Evolutionary conservation across 2,329 filamentous ascomycete species (phyloP).

Genomic region (Decorospora gaudefroyi): DNA sequence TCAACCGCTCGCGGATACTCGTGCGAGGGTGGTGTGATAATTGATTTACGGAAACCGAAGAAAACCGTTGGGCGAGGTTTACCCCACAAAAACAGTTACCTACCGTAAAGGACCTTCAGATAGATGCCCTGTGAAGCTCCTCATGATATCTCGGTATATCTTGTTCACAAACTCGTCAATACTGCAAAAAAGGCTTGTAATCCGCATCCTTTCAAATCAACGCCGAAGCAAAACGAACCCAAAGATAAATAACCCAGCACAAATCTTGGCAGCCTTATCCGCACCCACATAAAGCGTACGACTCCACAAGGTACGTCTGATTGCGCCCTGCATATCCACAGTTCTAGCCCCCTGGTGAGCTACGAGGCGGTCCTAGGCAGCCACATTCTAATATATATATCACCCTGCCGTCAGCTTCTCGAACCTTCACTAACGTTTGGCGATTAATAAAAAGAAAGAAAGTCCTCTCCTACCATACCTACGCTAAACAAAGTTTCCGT

Average conservation of each 20-base stretch:
- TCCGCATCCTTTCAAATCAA: constrained; percentile 3
- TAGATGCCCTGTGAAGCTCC: too few relatives aligned
- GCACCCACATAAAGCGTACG: constrained; percentile 1
- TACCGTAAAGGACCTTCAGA: too few relatives aligned
- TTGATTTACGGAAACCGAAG: background rate
- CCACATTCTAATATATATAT: background rate
- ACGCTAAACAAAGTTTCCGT: too few relatives aligned
- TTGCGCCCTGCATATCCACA: background rate
- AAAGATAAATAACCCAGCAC: background rate
- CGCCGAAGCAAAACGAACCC: background rate
- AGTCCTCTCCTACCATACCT: too few relatives aligned
- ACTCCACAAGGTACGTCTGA: background rate
- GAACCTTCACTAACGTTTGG: too few relatives aligned
- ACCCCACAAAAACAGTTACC: constrained; percentile 13
- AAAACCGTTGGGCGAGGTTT: background rate
- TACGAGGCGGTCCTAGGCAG: background rate
- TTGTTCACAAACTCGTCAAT: too few relatives aligned
- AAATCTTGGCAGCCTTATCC: constrained; percentile 3
- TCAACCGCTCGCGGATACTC: constrained; percentile 16
- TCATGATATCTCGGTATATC: background rate
- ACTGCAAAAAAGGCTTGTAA: too few relatives aligned
- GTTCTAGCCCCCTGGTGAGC: background rate
- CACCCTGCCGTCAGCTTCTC: background rate
- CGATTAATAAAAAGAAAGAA: too few relatives aligned
- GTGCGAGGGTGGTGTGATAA: constrained; percentile 33